These are phyloP conservation scores for Colletotrichum zoysiae DNA, from an alignment of 2,329 filamentous ascomycete genomes.

Conservation along the genomic window DNA sequence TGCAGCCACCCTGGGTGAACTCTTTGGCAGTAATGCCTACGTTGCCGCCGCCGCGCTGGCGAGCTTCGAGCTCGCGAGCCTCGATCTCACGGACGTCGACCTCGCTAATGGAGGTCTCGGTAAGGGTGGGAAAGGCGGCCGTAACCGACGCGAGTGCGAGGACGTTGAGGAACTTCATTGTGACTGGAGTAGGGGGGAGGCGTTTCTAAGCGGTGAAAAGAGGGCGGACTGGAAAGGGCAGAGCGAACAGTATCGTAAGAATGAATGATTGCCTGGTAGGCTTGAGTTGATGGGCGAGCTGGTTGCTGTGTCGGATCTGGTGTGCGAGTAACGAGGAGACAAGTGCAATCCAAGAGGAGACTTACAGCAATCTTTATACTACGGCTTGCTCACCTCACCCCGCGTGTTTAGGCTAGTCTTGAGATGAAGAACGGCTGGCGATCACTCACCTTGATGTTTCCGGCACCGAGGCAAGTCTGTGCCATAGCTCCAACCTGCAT, in stretches of 20 bases:
- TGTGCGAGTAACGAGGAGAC: constrained; percentile 24
- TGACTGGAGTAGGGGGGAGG: constrained; percentile 5
- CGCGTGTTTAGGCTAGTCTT: constrained; percentile 16
- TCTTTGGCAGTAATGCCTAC: constrained; percentile 44
- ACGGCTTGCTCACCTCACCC: constrained; percentile 16
- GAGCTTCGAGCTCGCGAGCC: constrained; percentile 27
- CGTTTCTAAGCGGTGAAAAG: not conserved
- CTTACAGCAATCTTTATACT: constrained; percentile 33
- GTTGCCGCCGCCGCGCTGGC: constrained; percentile 37
- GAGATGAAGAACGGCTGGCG: constrained; percentile 22
- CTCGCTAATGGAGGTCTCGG: constrained; percentile 12
- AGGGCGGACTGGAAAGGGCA: not conserved
- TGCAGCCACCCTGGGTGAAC: constrained; percentile 45
- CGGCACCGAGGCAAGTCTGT: constrained; percentile 7
- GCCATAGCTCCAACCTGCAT: constrained; percentile 14
- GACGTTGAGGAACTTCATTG: constrained; percentile 40
- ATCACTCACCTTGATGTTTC: constrained; percentile 17
- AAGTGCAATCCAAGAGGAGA: not conserved
- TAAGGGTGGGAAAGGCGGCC: constrained; percentile 37
- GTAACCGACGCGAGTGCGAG: constrained; percentile 41
- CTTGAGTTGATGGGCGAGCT: constrained; percentile 25
- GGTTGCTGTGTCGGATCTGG: constrained; percentile 5
- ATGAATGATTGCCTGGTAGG: constrained; percentile 39
- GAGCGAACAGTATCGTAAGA: constrained; percentile 19
- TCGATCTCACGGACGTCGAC: constrained; percentile 22